A percentile compares a stretch with the other conserved stretches of the same genome.
These are phyloP conservation scores for Ceratocystis alfenasii DNA, from an alignment of 2,329 filamentous ascomycete genomes.

Conservation along the genomic window DNA sequence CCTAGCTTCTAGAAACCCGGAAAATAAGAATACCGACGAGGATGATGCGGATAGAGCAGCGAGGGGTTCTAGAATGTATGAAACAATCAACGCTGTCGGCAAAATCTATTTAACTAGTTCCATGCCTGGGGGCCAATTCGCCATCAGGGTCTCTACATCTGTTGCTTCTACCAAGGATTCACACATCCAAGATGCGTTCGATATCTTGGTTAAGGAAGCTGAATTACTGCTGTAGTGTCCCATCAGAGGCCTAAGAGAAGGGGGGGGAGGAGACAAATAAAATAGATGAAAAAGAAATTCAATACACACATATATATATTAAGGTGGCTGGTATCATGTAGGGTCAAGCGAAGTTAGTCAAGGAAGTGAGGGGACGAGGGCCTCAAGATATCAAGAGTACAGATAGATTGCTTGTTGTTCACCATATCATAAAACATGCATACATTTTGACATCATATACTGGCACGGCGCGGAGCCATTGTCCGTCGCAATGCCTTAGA, in stretches of 20 bases:
- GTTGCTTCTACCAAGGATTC: slow-evolving; percentile 56
- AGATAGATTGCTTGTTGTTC: not conserved
- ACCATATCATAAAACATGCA: not conserved
- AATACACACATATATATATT: slow-evolving; percentile 13
- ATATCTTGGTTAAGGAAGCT: slow-evolving; percentile 41
- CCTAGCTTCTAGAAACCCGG: slow-evolving; percentile 35
- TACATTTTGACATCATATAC: slow-evolving; percentile 42
- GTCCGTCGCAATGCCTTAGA: slow-evolving; percentile 65
- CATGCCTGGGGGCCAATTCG: slow-evolving; percentile 58
- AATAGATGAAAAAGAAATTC: not conserved
- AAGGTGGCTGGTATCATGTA: not conserved
- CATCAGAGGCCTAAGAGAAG: not conserved
- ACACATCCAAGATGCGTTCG: slow-evolving; percentile 62
- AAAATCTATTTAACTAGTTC: slow-evolving; percentile 75
- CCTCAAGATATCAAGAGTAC: not conserved
- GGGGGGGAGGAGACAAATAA: not conserved
- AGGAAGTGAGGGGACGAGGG: not conserved
- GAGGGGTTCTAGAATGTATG: slow-evolving; percentile 63
- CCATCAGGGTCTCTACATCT: slow-evolving; percentile 69
- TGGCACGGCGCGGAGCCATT: slow-evolving; percentile 67
- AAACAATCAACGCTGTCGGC: slow-evolving; percentile 58
- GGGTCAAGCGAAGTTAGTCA: not conserved
- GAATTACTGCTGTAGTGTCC: not conserved
- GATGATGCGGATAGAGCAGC: slow-evolving; percentile 46
- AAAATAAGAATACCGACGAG: slow-evolving; percentile 20